Evolutionary conservation across 2,329 filamentous ascomycete genomes (phyloP), one percentile per base, ranked within the genome.

Genomic region (Mycosphaerella sp.): DNA sequence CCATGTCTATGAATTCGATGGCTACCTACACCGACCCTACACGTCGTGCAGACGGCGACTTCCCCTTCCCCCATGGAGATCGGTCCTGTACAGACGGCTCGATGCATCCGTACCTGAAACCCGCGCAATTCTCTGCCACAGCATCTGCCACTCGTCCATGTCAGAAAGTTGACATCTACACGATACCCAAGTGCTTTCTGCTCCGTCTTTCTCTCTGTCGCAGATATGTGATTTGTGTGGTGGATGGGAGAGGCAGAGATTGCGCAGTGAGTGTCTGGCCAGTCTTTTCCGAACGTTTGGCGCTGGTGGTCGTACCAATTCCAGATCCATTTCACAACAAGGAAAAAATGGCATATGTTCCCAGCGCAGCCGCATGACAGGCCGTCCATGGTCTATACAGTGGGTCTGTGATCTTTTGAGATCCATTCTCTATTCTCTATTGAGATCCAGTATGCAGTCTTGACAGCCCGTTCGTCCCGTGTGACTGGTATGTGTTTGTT

Each of bases 301-400:
- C 27, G 14, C 27, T 21, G 18, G 41, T 43, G 25, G 44, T 21
- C 8, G n/a, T 16, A 17, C 36, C 5, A 17, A 41, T 13, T 25
- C 17, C 17, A 42, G 18, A 27, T 25, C 44, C 44, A 27, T 49
- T 25, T 42, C 45, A 49, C 36, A 16, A 2, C 4, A 21, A 21
- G 21, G 37, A 21, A 45, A 50, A 28, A 49, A 39, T 43, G 47
- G 47, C 52, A 47, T 51, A 34, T 47, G 52, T 50, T 42, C 48
- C 52, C 43, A 43, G 39, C 28, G 34, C 34, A 44, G 48, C 43
- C 51, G 51, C 55, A 49, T 57, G 55, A 57, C 55, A 52, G 55
- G 44, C 45, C 30, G 41, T 43, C 32, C 41, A 27, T 54, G 42
- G 32, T 50, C 47, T 36, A 40, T 44, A 49, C 37, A 53, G 51